Evolutionary conservation across 495 filamentous ascomycete genomes (phyloP), one percentile per base, ranked within the genome.

Genomic region (Astrothelium macrocarpum): DNA sequence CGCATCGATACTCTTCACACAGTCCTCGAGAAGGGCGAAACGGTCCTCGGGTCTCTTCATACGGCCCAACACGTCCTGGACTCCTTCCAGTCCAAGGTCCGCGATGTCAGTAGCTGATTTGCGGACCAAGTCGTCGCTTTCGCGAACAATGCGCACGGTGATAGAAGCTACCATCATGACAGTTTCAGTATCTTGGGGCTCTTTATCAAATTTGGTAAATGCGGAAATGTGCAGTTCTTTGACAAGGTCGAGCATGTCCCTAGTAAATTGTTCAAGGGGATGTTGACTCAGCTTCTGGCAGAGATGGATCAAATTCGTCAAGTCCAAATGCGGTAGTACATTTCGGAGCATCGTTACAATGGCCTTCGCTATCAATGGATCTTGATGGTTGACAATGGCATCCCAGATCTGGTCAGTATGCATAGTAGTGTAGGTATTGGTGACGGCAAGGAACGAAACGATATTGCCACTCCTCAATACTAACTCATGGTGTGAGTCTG

Each of bases 401-500:
- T 87, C 84, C 94, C 95, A 98, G 53, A 97, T 82, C 12, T 82
- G 79, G 67, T 97, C 88, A 2, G 89, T 88, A 66, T 92, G 87
- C 16, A 76, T 68, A n/a, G 82, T 68, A 9, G 82, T 84, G 71
- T 94, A 96, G 2, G 82, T 86, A 34, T 78, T 74, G 0, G 90
- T 95, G 43, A 94, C 89, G n/a, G 90, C 81, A 58, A 97, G 80
- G 65, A 96, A 97, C 0, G 88, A 88, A 45, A 96, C 78, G 61
- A 97, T 88, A 62, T 97, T 96, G 64, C 80, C 80, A 70, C 89
- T 88, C 65, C 90, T 83, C 46, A 77, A 79, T 53, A 95, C 95
- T 63, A 98, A 83, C 68, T 96, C 90, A 5, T 90, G 89, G 70
- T 97, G 94, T 20, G 94, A 96, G 62, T 90, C 91, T 49, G 92